Percentiles rank a stretch among this genome's conserved stretches.
Evolutionary conservation across 345 rosid species (phyloP).

Genomic region (Euphorbia pulcherrima): DNA sequence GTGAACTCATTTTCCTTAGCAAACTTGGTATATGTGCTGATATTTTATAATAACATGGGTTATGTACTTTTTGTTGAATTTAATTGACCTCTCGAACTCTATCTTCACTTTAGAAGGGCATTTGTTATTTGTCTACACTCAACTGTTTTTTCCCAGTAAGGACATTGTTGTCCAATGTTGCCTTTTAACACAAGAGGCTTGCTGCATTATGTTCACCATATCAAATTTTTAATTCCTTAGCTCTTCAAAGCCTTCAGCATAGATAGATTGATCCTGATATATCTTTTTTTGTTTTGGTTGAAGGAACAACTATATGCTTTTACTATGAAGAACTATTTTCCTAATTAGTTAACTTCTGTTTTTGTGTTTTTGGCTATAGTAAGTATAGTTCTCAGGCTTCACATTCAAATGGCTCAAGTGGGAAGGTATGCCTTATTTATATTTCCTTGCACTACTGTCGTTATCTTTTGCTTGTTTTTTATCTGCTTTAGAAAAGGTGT

Average conservation of each 20-base stretch:
- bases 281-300: not conserved
- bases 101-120: too few species aligned
- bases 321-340: not conserved
- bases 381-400: slow-evolving; percentile 28
- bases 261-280: not conserved
- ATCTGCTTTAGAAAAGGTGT: not conserved
- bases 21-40: not conserved
- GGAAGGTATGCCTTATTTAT: slow-evolving; percentile 38
- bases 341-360: not conserved
- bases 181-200: not conserved
- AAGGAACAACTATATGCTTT: not conserved
- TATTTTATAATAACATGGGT: not conserved
- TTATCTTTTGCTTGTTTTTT: not conserved
- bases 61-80: not conserved
- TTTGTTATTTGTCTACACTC: too few species aligned
- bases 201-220: not conserved
- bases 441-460: not conserved
- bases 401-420: slow-evolving; percentile 32
- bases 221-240: not conserved
- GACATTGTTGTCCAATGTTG: not conserved
- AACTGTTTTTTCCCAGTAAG: too few species aligned
- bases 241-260: not conserved
- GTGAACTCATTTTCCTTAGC: too few species aligned
- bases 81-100: too few species aligned
- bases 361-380: slow-evolving; percentile 28